Conservation (phyloP, 129 eudicot species). For the Saussurea involucrata region DNA sequence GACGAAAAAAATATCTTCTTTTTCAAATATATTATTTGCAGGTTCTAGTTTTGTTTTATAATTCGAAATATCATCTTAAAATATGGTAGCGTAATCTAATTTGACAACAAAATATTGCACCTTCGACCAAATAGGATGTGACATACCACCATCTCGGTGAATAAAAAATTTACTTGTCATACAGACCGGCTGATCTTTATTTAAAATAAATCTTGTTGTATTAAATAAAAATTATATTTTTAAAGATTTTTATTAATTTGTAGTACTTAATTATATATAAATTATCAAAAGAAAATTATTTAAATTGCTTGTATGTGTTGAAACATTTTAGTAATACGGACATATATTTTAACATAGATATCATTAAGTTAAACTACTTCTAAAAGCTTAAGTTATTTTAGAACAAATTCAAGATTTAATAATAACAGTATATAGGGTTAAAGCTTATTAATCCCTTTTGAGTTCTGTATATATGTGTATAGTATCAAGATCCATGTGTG, state of each 20-base stretch:
- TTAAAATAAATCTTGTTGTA: constrained; percentile 12
- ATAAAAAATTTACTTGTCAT: constrained; percentile 12
- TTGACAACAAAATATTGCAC: background rate
- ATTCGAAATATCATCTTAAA: background rate
- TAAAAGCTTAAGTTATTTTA: background rate
- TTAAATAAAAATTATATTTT: background rate
- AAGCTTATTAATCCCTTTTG: background rate
- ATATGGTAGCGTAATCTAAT: constrained; percentile 8
- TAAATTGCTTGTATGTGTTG: background rate
- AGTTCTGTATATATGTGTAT: background rate
- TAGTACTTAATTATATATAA: background rate
- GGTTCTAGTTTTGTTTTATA: background rate
- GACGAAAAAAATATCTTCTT: background rate
- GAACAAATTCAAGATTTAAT: background rate
- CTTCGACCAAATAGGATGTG: constrained; percentile 32
- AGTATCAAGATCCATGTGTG: background rate
- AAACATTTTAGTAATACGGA: background rate
- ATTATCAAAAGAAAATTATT: background rate
- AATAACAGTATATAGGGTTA: background rate
- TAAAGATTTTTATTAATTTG: background rate
- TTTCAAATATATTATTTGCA: background rate
- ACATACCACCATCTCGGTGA: constrained; percentile 24
- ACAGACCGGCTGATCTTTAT: background rate
- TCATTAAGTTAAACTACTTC: background rate
- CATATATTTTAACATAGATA: background rate